Conservation (phyloP, 225 moss, liverwort and hornwort species). For the Asterella californica region DNA sequence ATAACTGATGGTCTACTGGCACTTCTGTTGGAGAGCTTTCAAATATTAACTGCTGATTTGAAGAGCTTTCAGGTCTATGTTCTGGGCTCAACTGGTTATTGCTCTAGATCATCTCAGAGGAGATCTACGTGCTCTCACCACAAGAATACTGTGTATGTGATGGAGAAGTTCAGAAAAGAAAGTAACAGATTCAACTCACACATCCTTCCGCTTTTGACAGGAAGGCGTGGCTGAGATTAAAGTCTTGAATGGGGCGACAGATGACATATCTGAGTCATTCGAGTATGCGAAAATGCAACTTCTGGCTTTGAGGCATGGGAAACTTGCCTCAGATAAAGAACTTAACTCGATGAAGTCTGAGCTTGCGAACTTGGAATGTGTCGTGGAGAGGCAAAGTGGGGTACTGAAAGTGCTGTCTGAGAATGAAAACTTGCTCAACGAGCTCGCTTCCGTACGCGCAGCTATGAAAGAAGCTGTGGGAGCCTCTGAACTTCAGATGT, state of each 20-base stretch:
- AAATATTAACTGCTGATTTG: conserved; percentile 30
- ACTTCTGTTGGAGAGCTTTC: conserved; percentile 37
- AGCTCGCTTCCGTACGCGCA: conserved; percentile 35
- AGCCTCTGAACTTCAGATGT: conserved; percentile 33
- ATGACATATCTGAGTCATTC: conserved; percentile 27
- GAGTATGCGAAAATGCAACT: conserved; percentile 32
- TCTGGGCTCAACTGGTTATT: conserved; percentile 19
- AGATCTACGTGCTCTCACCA: background rate
- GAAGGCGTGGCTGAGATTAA: conserved; percentile 36
- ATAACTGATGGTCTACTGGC: conserved; percentile 34
- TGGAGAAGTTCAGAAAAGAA: background rate
- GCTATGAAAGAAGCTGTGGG: conserved; percentile 42
- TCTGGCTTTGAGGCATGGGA: conserved; percentile 19
- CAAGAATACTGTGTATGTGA: background rate
- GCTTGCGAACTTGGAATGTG: conserved; percentile 43
- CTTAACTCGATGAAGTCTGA: conserved; percentile 39
- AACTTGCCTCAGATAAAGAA: conserved; percentile 31
- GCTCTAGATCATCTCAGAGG: background rate
- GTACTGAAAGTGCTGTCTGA: conserved; percentile 40
- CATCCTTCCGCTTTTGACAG: conserved; percentile 13
- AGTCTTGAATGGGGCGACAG: conserved; percentile 16
- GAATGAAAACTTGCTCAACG: conserved; percentile 36
- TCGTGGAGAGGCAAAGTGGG: conserved; percentile 47
- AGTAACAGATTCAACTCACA: background rate
- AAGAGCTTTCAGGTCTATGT: conserved; percentile 44